Evolutionary conservation across 2,329 filamentous ascomycete genomes (phyloP), one percentile per base, ranked within the genome.

Genomic region (Alternaria dauci): DNA sequence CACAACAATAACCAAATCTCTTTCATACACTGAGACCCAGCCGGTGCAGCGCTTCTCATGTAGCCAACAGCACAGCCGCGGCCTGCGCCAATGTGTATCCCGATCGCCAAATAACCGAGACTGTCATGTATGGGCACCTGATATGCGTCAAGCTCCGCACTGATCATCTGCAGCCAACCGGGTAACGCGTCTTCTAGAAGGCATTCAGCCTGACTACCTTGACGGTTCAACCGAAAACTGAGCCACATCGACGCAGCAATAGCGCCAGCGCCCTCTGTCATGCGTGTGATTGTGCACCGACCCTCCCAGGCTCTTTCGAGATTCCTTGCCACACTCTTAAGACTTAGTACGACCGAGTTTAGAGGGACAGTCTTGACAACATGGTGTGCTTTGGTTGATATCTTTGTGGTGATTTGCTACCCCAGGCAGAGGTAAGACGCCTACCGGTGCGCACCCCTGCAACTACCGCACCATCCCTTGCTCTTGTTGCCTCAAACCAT

Each of bases 81-180:
- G 59, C 58, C 63, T 59, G 43, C 42, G 51, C 51, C 23, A 41
- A 38, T 46, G 30, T 46, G 36, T 55, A 53, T 26, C 62, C 67
- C 64, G 70, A 76, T 76, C 71, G 68, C 67, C 72, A 76, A 73
- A 73, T 75, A 76, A 68, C 74, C 75, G 71, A 73, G 67, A 69
- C 68, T 70, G 61, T 69, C 39, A 50, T 73, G 73, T 70, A 75
- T 71, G 61, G 59, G 63, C 63, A 63, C 58, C 55, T 66, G 71
- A 69, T 77, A 76, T 75, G 69, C 63, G 62, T 63, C 59, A 57
- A 66, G 65, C 69, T 61, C 68, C 67, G 61, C 59, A 70, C 70
- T 59, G 61, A 68, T 55, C 36, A 54, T 54, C 58, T 67, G 68
- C 67, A 66, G 63, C 63, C 58, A 65, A 60, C 66, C 57, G 62